Percentiles rank a stretch among this genome's conserved stretches.
phyloP scores from a whole-genome alignment of 805 yeast species.

The Priceomyces carsonii region DNA sequence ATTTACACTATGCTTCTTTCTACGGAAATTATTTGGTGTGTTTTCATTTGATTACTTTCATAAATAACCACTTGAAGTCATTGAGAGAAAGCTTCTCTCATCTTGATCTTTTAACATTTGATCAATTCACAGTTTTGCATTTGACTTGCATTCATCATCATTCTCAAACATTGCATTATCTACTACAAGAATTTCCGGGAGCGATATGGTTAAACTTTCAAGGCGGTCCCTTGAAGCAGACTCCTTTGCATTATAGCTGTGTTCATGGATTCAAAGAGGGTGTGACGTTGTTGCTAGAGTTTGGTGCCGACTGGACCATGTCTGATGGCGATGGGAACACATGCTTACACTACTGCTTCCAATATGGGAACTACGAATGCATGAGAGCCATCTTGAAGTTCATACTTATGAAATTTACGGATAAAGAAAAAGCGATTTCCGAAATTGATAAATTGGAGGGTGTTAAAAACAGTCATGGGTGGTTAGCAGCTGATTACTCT shows the following conservation, averaged over 20 bases:
- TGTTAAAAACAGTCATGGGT: conserved; percentile 28
- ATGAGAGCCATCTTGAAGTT: conserved; percentile 24
- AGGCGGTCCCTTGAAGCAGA: conserved; percentile 31
- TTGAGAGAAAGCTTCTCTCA: conserved; percentile 12
- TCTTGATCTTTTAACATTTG: conserved; percentile 39
- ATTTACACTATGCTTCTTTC: conserved; percentile 42
- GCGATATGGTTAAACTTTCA: conserved; percentile 34
- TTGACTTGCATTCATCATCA: conserved; percentile 32
- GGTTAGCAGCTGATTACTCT: conserved; percentile 35
- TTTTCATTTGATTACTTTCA: conserved; percentile 37
- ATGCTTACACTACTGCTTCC: conserved; percentile 40
- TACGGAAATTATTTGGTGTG: conserved; percentile 44
- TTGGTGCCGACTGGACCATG: conserved; percentile 37
- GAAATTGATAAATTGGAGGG: conserved; percentile 22
- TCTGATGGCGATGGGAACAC: conserved; percentile 36
- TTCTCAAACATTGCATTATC: conserved; percentile 42
- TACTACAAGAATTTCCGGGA: conserved; percentile 44
- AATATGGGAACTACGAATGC: conserved; percentile 34
- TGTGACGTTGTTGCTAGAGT: conserved; percentile 36
- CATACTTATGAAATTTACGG: conserved; percentile 11
- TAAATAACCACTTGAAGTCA: conserved; percentile 21
- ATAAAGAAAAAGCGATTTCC: conserved; percentile 12
- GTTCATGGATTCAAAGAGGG: conserved; percentile 38
- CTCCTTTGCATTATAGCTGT: conserved; percentile 42
- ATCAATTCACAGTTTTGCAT: conserved; percentile 37